A percentile compares a stretch with the other conserved stretches of the same genome.
phyloP scores from a whole-genome alignment of 257 asterid genomes.

The Solanum sejunctum region DNA sequence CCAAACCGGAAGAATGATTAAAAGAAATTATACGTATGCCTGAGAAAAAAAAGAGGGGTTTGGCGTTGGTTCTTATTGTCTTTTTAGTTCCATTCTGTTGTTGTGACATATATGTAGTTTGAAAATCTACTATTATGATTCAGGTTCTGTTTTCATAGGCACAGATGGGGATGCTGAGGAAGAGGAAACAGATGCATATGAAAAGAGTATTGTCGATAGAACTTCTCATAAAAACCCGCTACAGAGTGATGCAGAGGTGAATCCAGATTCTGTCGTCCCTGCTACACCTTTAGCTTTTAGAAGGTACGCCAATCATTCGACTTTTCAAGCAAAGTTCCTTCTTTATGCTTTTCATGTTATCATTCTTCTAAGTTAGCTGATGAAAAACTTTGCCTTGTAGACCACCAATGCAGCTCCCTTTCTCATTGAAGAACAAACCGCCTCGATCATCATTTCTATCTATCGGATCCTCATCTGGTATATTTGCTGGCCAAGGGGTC shows the following conservation, averaged over 20 bases:
- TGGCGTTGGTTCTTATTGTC: background rate
- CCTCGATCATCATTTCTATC: conserved; percentile 42
- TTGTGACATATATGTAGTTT: background rate
- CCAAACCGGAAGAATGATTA: background rate
- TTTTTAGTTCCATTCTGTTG: background rate
- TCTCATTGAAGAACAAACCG: conserved; percentile 50
- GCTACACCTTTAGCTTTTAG: conserved; percentile 53
- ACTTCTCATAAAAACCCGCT: conserved; percentile 17
- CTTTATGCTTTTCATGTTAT: background rate
- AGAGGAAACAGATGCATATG: conserved; percentile 38
- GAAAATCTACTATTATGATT: conserved; percentile 7
- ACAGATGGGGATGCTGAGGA: conserved; percentile 55
- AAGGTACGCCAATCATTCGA: conserved; percentile 27
- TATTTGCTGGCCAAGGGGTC: conserved; percentile 19
- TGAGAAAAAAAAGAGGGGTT: background rate
- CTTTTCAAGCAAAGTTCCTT: background rate
- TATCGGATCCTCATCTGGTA: conserved; percentile 33
- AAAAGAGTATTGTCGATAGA: conserved; percentile 21
- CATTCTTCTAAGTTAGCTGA: background rate
- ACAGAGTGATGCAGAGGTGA: conserved; percentile 33
- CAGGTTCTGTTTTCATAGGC: conserved; percentile 30
- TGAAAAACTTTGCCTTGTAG: conserved; percentile 19
- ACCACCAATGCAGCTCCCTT: conserved; percentile 32
- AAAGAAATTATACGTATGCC: background rate
- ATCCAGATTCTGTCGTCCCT: conserved; percentile 38